Evolutionary conservation across 2,329 filamentous ascomycete genomes (phyloP).

Genomic region (Zopfia rhizophila): DNA sequence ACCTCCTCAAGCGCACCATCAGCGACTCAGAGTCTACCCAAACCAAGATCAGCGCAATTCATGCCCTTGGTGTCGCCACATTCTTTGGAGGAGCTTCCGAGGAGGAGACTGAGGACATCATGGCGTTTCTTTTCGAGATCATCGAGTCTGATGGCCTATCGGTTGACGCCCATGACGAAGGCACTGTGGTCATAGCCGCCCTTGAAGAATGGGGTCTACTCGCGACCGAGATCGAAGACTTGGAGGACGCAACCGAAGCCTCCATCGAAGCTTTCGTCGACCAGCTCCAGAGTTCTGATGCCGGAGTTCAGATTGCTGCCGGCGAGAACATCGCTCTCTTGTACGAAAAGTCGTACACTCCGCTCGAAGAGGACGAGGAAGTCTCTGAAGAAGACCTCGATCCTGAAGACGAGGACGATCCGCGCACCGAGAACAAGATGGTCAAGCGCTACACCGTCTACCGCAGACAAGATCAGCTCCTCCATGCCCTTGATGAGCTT

Average conservation of each 20-base stretch:
- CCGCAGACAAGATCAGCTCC: constrained; percentile 70
- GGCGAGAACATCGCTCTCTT: constrained; percentile 84
- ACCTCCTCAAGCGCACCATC: constrained; percentile 69
- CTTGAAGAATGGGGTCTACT: constrained; percentile 83
- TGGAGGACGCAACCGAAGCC: constrained; percentile 74
- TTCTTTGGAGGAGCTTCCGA: constrained; percentile 79
- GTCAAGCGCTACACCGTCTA: constrained; percentile 75
- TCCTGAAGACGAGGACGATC: constrained; percentile 54
- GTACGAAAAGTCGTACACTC: constrained; percentile 77
- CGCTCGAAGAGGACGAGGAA: constrained; percentile 67
- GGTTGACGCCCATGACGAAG: constrained; percentile 76
- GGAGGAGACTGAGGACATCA: constrained; percentile 74
- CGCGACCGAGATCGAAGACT: constrained; percentile 79
- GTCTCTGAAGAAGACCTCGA: constrained; percentile 60
- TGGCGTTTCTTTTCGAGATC: constrained; percentile 81
- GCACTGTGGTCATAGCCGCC: constrained; percentile 76
- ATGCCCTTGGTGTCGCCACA: constrained; percentile 75
- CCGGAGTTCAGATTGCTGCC: constrained; percentile 78
- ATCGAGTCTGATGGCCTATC: constrained; percentile 80
- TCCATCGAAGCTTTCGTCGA: constrained; percentile 85
- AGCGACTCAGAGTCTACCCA: constrained; percentile 72
- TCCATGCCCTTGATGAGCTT: constrained; percentile 68
- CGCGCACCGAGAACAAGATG: constrained; percentile 43
- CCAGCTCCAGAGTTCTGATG: constrained; percentile 80
- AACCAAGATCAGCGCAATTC: constrained; percentile 77